These are phyloP conservation scores for Perkinsus chesapeaki DNA, from an alignment of 169 alveolate genomes.

Conservation along the genomic window DNA sequence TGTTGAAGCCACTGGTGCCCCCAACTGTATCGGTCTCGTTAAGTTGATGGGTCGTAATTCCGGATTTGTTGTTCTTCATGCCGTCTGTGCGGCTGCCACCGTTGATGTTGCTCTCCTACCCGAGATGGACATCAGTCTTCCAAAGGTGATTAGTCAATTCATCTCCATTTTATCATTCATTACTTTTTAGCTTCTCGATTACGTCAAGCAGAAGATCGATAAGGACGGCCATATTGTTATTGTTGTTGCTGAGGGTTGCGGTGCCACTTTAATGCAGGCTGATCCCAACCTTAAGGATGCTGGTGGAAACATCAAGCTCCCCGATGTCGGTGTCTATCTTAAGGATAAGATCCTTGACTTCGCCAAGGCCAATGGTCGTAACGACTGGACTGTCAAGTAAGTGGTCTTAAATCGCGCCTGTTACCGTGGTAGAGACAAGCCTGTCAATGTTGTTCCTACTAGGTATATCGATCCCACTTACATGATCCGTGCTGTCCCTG, in stretches of 20 bases:
- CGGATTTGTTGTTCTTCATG: slow-evolving; percentile 53
- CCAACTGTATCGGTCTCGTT: slow-evolving; percentile 75
- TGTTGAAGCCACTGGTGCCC: slow-evolving; percentile 69
- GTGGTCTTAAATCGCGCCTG: no score
- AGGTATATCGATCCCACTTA: slow-evolving; percentile 77
- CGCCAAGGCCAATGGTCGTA: background rate
- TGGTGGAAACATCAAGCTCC: background rate
- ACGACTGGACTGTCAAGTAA: slow-evolving; percentile 1
- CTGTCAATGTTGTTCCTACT: slow-evolving; percentile 34
- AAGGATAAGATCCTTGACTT: background rate
- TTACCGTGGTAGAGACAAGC: no score
- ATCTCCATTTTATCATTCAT: background rate
- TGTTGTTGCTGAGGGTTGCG: slow-evolving; percentile 85
- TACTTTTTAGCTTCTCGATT: slow-evolving; percentile 11
- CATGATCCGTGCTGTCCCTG: slow-evolving; percentile 68
- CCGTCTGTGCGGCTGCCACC: background rate
- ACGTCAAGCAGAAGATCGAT: slow-evolving; percentile 17
- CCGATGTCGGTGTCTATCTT: background rate
- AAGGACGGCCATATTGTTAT: slow-evolving; percentile 60
- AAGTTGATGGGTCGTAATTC: slow-evolving; percentile 76
- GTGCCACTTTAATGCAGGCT: slow-evolving; percentile 32
- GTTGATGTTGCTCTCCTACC: background rate
- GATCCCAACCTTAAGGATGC: background rate
- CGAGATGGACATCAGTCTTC: background rate
- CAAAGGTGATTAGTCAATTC: background rate